Evolutionary conservation across 2,329 filamentous ascomycete species (phyloP), one percentile per base, ranked within the genome.

Genomic region (Epichloe aotearoae): DNA sequence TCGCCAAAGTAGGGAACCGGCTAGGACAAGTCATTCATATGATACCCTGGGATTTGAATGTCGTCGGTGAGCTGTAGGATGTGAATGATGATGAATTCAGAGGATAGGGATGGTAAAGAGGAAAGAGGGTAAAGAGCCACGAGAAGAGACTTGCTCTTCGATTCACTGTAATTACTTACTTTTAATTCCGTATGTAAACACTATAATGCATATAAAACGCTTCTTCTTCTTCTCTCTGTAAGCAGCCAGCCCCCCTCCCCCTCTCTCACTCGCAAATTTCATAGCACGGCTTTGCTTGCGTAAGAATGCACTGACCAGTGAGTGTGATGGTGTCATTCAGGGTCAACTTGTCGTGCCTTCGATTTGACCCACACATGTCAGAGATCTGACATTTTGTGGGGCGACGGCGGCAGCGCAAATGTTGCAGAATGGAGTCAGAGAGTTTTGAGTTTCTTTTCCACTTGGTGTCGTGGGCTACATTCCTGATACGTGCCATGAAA

Each of bases 291-390:
- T n/a, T 39, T 8, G 39, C 33, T 33, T 38, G 26, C 33, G 12
- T 42, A 14, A 20, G 12, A 10, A 39, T 19, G 39, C 34, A n/a
- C n/a, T 41, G 11, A 23, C 11, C 10, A 26, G 34, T 43, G 36
- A 37, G 50, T 47, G 48, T 30, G 52, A 54, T 55, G 54, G 48
- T 52, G 52, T 54, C 42, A 55, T 55, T 47, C 50, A 51, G 54
- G 50, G 50, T 47, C 49, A 49, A 48, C 36, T 48, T 52, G 52
- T 51, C 50, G 52, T 54, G 48, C 48, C 50, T 19, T 15, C 40
- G 44, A 38, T 47, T 34, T 42, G 49, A 42, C 39, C 47, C 47
- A 50, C 53, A 39, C 2, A 10, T 14, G 19, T 47, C 41, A 17
- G 45, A 47, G 34, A 48, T 45, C 45, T 40, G 26, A 40, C 34